Evolutionary conservation across 2,329 filamentous ascomycete species (phyloP).

Genomic region (Trichocomaceae sp.): DNA sequence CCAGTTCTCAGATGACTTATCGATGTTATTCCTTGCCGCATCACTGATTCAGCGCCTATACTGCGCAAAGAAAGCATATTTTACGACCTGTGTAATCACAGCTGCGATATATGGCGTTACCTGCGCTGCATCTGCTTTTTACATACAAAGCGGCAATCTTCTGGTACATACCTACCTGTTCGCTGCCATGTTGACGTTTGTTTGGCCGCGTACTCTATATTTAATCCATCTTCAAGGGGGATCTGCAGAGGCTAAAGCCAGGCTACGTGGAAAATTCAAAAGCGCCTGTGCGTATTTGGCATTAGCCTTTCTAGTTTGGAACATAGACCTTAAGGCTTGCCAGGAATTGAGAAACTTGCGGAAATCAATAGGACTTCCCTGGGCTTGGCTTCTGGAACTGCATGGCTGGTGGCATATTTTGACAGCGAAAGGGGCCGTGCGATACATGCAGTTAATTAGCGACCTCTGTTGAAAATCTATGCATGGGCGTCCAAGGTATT

Average conservation of each 20-base stretch:
- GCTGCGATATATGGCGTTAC: neutral
- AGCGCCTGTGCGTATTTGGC: neutral
- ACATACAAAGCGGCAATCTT: neutral
- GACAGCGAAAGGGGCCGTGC: neutral
- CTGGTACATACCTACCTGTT: constrained; percentile 3
- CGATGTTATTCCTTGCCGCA: constrained; percentile 3
- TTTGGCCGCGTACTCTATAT: constrained; percentile 3
- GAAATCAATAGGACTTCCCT: neutral
- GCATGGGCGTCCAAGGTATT: neutral
- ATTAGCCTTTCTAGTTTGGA: constrained; percentile 2
- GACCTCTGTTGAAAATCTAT: neutral
- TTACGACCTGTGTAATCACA: neutral
- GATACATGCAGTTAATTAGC: constrained; percentile 5
- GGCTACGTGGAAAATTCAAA: neutral
- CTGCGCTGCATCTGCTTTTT: neutral
- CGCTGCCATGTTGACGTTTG: constrained; percentile 2
- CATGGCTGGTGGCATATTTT: constrained; percentile 8
- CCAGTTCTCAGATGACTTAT: constrained; percentile 3
- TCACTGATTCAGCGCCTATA: constrained; percentile 4
- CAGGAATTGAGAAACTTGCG: neutral
- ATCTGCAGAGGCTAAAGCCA: neutral
- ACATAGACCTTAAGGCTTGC: constrained; percentile 1
- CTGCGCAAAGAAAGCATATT: neutral
- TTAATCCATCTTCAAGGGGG: neutral
- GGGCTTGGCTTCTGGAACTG: constrained; percentile 1